Base-by-base conservation (phyloP, 2,329 filamentous ascomycete genomes). In the Monilinia polystroma region DNA sequence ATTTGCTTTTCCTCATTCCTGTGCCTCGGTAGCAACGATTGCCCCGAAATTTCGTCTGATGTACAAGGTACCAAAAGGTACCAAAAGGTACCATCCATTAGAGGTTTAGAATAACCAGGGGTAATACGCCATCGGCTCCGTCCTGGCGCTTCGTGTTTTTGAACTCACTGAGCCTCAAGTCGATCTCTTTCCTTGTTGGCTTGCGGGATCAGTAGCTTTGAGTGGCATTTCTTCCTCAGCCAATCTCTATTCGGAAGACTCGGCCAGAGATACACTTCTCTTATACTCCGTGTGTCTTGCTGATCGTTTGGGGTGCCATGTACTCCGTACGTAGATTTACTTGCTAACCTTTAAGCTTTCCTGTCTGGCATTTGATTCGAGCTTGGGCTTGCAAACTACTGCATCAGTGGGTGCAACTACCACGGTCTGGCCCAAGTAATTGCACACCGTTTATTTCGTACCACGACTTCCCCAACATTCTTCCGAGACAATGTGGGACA, bases 391-490 rank as follows among this genome's bases (percentile, higher is more conserved):
- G 12, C 43, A 60, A 49, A 35, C 26, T 38, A 51, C 16, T 6
- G 16, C 7, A 47, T 23, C 43, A 49, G 23, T 32, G 2, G 32
- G 12, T 60, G 29, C 57, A 60, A 23, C 57, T 51, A 49, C 45
- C 57, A 60, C 57, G 26, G 4, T 20, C 57, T 47, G 45, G 29
- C 16, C 57, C 57, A 60, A 38, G 58, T 60, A 51, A 26, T 38
- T n/a, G 26, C 18, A 59, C 56, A 45, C 41, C 56, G 56, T 59
- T 58, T 32, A 59, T 59, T 26, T 59, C 43, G 41, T 59, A 32
- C 56, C 32, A 59, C 12, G n/a, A n/a, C 56, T 59, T 59, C 43
- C 57, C 57, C 57, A 60, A 49, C 43, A 60, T 60, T 35, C 29
- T 29, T 26, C 57, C 43, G 43, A 60, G 43, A 60, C 57, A 47